Base-by-base conservation (phyloP, 108 stramenopile genomes). In the Conticribra weissflogii region DNA sequence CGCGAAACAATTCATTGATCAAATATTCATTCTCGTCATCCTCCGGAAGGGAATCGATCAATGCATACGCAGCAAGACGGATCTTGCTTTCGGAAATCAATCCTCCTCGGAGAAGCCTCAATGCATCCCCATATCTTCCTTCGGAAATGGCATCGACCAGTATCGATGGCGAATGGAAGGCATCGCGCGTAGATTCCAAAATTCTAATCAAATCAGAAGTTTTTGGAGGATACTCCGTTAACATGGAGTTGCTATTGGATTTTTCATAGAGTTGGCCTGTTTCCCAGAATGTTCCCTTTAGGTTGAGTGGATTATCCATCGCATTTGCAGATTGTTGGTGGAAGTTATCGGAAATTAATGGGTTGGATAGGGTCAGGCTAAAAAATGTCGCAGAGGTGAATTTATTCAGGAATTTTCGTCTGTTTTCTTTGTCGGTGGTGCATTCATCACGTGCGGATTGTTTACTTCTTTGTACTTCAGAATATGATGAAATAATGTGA, bases 221-320 rank as follows among this genome's bases (percentile, higher is more conserved):
- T 12, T 41, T 12, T 9, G 36, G 36, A 41, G 36, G 36, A 29
- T 62, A 34, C 3, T 47, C 60, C 25, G 36, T 15, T 12, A 24
- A 22, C 4, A 45, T 5, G 33, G 18, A n/a, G n/a, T n/a, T n/a
- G n/a, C n/a, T 3, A 14, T 62, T 29, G 9, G 28, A 31, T 23
- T 62, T 62, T 47, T 28, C 24, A 21, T 62, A 62, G 3, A 62
- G 24, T 29, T 62, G 14, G 4, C 60, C 60, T 27, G 60, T 62
- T 47, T 62, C 60, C 60, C 60, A 62, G 36, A 62, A 47, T 9
- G 36, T 28, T 44, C 60, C 60, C 23, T 62, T 62, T 3, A 62
- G 60, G 41, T 62, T 62, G 33, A 62, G 60, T 47, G 60, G 60
- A n/a, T 62, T 62, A 44, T 62, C 36, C 4, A 62, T 62, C 12